A percentile compares a stretch with the other conserved stretches of the same genome.
Evolutionary conservation across 495 filamentous ascomycete species (phyloP).

Genomic region (Choiromyces venosus): DNA sequence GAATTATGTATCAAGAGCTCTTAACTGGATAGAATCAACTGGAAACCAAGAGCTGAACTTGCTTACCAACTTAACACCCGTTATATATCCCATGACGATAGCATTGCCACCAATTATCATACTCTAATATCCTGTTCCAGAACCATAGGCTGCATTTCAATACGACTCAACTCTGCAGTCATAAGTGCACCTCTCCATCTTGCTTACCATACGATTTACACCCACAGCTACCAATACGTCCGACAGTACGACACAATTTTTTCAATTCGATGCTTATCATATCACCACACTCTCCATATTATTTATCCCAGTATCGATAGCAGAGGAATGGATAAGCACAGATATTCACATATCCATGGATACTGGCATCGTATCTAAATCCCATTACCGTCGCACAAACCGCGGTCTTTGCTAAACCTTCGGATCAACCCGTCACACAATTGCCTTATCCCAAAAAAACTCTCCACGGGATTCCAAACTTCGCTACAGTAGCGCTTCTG

Average conservation of each 20-base stretch:
- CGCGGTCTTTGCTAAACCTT: neutral
- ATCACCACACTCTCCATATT: neutral
- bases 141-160: neutral
- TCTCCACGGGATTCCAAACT: neutral
- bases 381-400: neutral
- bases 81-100: neutral
- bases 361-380: neutral
- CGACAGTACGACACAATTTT: neutral
- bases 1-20: neutral
- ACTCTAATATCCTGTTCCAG: neutral
- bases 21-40: neutral
- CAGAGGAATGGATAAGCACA: neutral
- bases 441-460: neutral
- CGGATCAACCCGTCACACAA: neutral
- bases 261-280: neutral
- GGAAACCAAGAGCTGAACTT: neutral
- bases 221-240: neutral
- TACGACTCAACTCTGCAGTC: neutral
- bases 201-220: neutral
- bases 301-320: neutral
- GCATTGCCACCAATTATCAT: neutral
- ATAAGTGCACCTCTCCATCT: neutral
- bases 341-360: neutral
- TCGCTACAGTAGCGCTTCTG: neutral
- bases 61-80: neutral